Percentiles rank a stretch among this genome's conserved stretches.
Conservation (phyloP, 176 grass and related monocot genomes). For the Lolium multiflorum region DNA sequence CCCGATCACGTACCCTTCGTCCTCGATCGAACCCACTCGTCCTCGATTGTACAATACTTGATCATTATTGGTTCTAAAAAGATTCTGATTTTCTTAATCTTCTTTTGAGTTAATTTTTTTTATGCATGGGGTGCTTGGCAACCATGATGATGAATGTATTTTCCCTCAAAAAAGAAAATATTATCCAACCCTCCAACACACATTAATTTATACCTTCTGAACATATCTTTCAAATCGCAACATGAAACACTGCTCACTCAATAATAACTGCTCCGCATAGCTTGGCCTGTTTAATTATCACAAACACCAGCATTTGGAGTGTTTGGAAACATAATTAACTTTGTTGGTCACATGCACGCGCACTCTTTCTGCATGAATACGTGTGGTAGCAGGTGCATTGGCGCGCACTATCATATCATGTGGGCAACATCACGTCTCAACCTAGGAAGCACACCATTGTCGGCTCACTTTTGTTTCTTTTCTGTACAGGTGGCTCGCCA, state of each 20-base stretch:
- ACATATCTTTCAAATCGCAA: not conserved
- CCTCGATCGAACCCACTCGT: no score
- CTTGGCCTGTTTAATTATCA: not conserved
- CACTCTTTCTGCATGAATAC: not conserved
- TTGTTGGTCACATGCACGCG: not conserved
- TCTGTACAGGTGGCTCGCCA: not conserved
- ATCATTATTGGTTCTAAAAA: no score
- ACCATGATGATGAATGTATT: no score
- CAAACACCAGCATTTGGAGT: not conserved
- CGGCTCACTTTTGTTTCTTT: not conserved
- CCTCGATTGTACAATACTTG: no score
- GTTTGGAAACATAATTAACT: not conserved
- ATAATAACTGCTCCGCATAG: not conserved
- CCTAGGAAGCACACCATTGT: conserved; percentile 31
- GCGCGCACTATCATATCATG: conserved; percentile 17
- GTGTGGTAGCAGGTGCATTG: not conserved
- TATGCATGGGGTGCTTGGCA: no score
- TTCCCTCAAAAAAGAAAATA: no score
- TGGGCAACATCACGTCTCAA: conserved; percentile 30
- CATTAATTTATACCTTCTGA: not conserved
- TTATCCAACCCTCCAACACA: not conserved
- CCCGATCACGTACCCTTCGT: no score
- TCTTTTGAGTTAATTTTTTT: no score
- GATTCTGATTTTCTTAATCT: no score
- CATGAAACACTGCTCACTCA: not conserved